Evolutionary conservation across 2,329 filamentous ascomycete genomes (phyloP).

Genomic region (Alternaria triticimaculans): DNA sequence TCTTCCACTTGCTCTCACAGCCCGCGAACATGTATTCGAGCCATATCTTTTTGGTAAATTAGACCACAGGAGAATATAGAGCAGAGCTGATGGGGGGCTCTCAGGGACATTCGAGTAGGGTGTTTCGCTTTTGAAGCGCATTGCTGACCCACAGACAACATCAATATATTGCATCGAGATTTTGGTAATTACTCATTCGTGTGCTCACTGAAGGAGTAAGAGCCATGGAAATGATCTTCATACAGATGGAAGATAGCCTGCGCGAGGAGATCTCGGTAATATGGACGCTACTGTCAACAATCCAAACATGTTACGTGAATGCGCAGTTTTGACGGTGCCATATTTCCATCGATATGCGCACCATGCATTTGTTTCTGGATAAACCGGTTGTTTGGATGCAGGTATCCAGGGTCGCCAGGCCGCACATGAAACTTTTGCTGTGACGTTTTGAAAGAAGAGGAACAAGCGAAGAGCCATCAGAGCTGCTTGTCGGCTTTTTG

Average conservation of each 20-base stretch:
- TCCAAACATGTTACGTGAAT: background rate
- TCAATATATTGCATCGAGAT: background rate
- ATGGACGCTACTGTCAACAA: background rate
- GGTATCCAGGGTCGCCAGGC: background rate
- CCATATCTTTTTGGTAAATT: no score
- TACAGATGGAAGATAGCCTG: background rate
- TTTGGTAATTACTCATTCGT: background rate
- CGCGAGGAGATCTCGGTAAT: background rate
- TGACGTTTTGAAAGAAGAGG: background rate
- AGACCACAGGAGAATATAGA: background rate
- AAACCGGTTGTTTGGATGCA: background rate
- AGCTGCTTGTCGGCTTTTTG: background rate
- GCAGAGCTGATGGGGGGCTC: background rate
- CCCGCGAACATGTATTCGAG: background rate
- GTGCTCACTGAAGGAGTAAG: background rate
- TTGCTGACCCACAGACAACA: background rate
- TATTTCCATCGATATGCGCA: background rate
- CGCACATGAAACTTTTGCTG: background rate
- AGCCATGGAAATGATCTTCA: accelerated
- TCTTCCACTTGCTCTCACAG: background rate
- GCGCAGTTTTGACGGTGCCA: background rate
- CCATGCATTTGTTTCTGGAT: background rate
- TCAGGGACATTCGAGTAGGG: background rate
- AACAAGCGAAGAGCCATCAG: no score
- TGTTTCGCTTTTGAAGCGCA: background rate